These are phyloP conservation scores for Favolaschia claudopus DNA, from an alignment of 768 basidiomycete species.

Conservation along the genomic window DNA sequence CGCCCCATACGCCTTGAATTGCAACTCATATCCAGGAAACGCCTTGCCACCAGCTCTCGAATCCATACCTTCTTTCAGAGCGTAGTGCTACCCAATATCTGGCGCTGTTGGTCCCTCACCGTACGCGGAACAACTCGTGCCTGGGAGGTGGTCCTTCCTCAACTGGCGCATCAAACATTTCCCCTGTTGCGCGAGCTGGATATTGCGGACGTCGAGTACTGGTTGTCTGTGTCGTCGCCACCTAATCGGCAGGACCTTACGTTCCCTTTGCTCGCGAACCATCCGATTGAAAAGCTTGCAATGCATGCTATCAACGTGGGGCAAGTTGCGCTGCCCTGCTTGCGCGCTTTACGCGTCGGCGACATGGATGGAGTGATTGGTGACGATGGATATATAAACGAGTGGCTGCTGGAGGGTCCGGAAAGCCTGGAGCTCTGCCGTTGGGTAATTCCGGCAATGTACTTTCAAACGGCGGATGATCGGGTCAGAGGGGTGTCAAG, in stretches of 20 bases:
- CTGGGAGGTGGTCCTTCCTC: slow-evolving; percentile 10
- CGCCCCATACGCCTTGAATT: background rate
- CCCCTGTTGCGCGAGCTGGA: slow-evolving; percentile 5
- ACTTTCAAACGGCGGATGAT: slow-evolving; percentile 10
- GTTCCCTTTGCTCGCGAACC: slow-evolving; percentile 3
- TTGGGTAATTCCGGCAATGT: slow-evolving; percentile 13
- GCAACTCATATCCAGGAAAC: background rate
- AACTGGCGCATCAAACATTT: slow-evolving; percentile 5
- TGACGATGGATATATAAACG: slow-evolving; percentile 4
- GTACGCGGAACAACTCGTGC: background rate
- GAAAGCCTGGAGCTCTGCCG: slow-evolving; percentile 5
- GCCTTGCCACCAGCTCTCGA: background rate
- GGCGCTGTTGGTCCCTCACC: slow-evolving; percentile 4
- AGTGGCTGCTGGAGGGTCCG: slow-evolving; percentile 5
- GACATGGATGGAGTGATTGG: background rate
- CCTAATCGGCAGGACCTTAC: background rate
- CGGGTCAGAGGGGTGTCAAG: background rate
- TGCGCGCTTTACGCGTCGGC: slow-evolving; percentile 1
- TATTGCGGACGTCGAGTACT: background rate
- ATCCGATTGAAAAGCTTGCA: slow-evolving; percentile 1
- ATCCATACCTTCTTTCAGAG: background rate
- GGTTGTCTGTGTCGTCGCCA: background rate
- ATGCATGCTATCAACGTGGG: slow-evolving; percentile 9
- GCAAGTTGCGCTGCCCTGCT: slow-evolving; percentile 1
- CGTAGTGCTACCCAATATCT: slow-evolving; percentile 3